Conservation (phyloP, 495 filamentous ascomycete species). For the Cercophora sp. region DNA sequence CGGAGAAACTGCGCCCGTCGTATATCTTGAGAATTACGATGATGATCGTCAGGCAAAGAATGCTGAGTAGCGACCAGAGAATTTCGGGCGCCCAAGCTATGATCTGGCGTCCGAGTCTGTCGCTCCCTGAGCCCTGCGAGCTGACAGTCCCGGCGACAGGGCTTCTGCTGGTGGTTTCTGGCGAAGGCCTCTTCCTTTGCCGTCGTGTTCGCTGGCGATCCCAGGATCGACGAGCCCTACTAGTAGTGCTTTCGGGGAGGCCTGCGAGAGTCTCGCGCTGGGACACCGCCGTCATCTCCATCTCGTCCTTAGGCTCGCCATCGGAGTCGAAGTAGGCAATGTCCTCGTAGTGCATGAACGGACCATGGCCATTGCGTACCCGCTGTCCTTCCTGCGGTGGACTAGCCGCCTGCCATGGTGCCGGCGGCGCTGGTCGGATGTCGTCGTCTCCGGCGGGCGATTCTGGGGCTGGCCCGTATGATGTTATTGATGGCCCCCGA, state of each 20-base stretch:
- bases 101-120: too few species aligned
- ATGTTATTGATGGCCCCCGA: constrained; percentile 2
- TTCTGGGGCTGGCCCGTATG: constrained; percentile 20
- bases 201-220: not conserved
- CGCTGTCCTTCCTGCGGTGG: constrained; percentile 1
- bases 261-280: not conserved
- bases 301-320: constrained; percentile 17
- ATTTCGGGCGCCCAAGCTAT: constrained; percentile 22
- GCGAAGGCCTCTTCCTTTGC: not conserved
- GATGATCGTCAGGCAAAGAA: constrained; percentile 27
- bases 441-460: constrained; percentile 6
- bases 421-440: not conserved
- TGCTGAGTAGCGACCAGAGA: constrained; percentile 19
- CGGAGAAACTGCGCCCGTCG: constrained; percentile 36
- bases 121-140: too few species aligned
- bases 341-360: constrained; percentile 35
- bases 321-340: constrained; percentile 18
- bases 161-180: not conserved
- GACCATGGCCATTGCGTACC: not conserved
- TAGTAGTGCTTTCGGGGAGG: not conserved
- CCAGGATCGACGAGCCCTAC: not conserved
- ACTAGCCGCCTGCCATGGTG: too few species aligned
- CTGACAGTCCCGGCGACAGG: too few species aligned
- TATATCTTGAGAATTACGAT: constrained; percentile 34
- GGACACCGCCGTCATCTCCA: not conserved